These are phyloP conservation scores for Byssochlamys sp. DNA, from an alignment of 2,329 filamentous ascomycete genomes.

Conservation along the genomic window DNA sequence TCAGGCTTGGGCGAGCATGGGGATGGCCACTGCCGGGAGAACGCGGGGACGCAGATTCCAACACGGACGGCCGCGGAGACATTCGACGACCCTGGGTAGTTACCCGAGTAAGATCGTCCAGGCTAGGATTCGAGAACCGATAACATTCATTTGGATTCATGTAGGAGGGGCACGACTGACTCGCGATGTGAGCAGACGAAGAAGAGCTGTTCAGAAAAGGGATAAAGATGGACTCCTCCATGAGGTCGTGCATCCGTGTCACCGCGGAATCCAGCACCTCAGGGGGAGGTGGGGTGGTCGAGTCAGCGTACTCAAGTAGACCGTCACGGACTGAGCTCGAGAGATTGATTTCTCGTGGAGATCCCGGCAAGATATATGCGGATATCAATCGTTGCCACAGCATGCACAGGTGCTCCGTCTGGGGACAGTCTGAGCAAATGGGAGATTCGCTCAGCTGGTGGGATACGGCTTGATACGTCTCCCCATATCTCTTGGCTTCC, in stretches of 20 bases:
- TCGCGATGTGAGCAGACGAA: constrained; percentile 38
- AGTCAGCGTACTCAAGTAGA: constrained; percentile 56
- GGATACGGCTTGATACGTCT: constrained; percentile 52
- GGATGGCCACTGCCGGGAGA: constrained; percentile 11
- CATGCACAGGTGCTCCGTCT: constrained; percentile 61
- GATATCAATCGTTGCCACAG: constrained; percentile 82
- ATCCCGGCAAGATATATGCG: constrained; percentile 79
- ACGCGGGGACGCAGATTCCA: constrained; percentile 19
- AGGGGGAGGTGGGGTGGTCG: constrained; percentile 58
- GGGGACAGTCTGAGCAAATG: constrained; percentile 43
- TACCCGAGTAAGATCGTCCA: constrained; percentile 22
- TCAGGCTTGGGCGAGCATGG: constrained; percentile 21
- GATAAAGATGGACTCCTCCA: constrained; percentile 91
- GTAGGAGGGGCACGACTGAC: constrained; percentile 36
- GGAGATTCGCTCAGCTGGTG: constrained; percentile 40
- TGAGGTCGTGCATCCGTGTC: constrained; percentile 81
- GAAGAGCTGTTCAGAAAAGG: constrained; percentile 71
- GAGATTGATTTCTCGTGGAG: constrained; percentile 81
- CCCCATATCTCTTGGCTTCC: constrained; percentile 77
- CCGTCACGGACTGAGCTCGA: constrained; percentile 75
- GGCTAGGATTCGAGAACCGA: constrained; percentile 18
- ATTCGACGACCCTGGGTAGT: constrained; percentile 19
- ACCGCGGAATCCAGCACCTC: constrained; percentile 72
- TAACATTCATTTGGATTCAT: constrained; percentile 29
- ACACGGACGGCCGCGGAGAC: constrained; percentile 23